Evolutionary conservation across 495 filamentous ascomycete species (phyloP).

Genomic region (Penicillium bovifimosum): DNA sequence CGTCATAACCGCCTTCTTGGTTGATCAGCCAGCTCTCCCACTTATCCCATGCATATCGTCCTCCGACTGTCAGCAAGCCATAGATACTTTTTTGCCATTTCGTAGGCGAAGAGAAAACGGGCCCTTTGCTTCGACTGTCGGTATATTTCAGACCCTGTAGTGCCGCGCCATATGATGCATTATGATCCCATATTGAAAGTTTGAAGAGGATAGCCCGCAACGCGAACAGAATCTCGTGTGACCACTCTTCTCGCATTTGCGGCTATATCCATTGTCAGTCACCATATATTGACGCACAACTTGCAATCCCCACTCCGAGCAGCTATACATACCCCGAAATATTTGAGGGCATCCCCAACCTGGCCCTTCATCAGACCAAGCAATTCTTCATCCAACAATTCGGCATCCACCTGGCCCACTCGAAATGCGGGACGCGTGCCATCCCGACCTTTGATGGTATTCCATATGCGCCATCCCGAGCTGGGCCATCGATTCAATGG

Average conservation of each 20-base stretch:
- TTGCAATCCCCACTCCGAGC: too few species aligned
- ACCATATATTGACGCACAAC: not conserved
- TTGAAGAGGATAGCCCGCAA: conserved; percentile 85
- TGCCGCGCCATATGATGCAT: conserved; percentile 89
- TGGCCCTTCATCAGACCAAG: conserved; percentile 79
- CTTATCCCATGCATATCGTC: conserved; percentile 81
- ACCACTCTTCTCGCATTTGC: conserved; percentile 72
- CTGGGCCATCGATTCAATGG: conserved; percentile 56
- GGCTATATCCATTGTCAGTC: conserved; percentile 30
- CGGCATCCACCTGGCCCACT: conserved; percentile 95
- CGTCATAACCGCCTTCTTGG: conserved; percentile 64
- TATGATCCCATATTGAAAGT: conserved; percentile 91
- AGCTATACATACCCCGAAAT: conserved; percentile 56
- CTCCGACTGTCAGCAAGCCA: conserved; percentile 78
- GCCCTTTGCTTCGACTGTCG: conserved; percentile 66
- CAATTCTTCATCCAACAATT: conserved; percentile 91
- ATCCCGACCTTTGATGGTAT: conserved; percentile 64
- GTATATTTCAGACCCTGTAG: conserved; percentile 87
- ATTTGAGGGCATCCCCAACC: conserved; percentile 83
- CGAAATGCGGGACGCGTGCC: conserved; percentile 81
- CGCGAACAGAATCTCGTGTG: conserved; percentile 71
- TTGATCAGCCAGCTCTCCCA: conserved; percentile 85
- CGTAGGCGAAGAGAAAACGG: conserved; percentile 56
- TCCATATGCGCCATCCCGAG: conserved; percentile 59
- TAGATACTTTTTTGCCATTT: conserved; percentile 79